Conservation (phyloP, 1,139 yeast species). For the Pichia sp. region DNA sequence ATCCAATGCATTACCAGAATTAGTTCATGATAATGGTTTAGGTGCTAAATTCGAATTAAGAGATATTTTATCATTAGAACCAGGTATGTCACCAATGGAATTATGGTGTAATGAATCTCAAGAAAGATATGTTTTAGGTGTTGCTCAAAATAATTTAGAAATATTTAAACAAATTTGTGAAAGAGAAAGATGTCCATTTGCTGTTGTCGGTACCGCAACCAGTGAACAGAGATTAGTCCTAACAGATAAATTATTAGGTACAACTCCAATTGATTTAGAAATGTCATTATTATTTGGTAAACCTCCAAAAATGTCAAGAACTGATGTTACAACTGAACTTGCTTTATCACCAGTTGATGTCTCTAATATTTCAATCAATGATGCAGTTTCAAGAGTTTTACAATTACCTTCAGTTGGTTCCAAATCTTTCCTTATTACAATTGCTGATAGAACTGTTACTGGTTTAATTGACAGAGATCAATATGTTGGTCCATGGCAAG, state of each 20-base stretch:
- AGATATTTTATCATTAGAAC: constrained; percentile 84
- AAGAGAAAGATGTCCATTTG: constrained; percentile 94
- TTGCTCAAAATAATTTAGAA: constrained; percentile 71
- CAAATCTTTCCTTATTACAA: constrained; percentile 88
- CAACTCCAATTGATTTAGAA: constrained; percentile 91
- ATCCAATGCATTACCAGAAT: constrained; percentile 94
- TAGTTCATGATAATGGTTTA: constrained; percentile 92
- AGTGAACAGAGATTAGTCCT: constrained; percentile 76
- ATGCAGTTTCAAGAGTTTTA: constrained; percentile 76
- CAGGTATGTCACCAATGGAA: constrained; percentile 99
- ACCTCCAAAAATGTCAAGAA: constrained; percentile 90
- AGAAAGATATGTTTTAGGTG: constrained; percentile 95
- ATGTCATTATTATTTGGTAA: constrained; percentile 97
- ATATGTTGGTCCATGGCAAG: constrained; percentile 99
- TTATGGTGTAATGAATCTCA: constrained; percentile 99
- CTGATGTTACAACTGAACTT: constrained; percentile 61
- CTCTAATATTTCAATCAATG: constrained; percentile 33
- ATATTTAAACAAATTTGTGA: constrained; percentile 73
- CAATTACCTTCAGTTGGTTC: constrained; percentile 94
- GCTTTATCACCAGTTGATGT: constrained; percentile 44
- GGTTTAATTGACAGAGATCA: constrained; percentile 97
- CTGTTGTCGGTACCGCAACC: constrained; percentile 94
- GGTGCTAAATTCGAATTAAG: constrained; percentile 94
- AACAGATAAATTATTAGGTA: constrained; percentile 65
- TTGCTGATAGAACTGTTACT: constrained; percentile 95